Evolutionary conservation across 2,329 filamentous ascomycete species (phyloP), one percentile per base, ranked within the genome.

Genomic region (Aureobasidium pullulans): DNA sequence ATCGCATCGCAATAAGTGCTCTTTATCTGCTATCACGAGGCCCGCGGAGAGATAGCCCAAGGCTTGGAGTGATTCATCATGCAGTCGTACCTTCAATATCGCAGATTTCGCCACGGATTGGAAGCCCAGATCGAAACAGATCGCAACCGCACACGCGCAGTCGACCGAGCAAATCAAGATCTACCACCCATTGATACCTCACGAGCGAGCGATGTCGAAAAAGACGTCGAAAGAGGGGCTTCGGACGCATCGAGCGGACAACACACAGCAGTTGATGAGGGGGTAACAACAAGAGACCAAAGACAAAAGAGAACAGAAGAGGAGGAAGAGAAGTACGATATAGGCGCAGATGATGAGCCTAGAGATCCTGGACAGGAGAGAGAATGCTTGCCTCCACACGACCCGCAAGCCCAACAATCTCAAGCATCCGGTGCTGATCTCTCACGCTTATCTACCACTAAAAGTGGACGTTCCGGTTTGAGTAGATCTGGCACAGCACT

Each of bases 21-120:
- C 32, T 23, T 13, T 1, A 8, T 34, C 15, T 9, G n/a, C n/a
- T 19, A 39, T 39, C 11, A 13, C 13, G 3, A 13, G 32, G n/a
- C 28, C 23, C 9, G 36, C 28, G 9, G 11, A 28, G 8, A 53
- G 15, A 44, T 6, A 56, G 40, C 29, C 4, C 52, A 19, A 44
- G 16, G 32, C 40, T 37, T 29, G 19, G 5, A 15, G 11, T 50
- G 19, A 46, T 28, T 13, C 13, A 48, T n/a, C 36, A 70, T 70
- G 68, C 68, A 69, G 42, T 70, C 68, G 4, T 59, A 66, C 36
- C 53, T 66, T 10, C 67, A 70, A 44, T 69, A 68, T 39, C 62
- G 62, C n/a, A 62, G 59, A 36, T 64, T 68, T 31, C 59, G 64
- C 39, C 58, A 37, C 1, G 56, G 61, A 2, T 58, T 64, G 2